Percentiles rank a stretch among this genome's conserved stretches.
Evolutionary conservation across 352 stramenopile genomes (phyloP).

Genomic region (Phytophthora megakarya): DNA sequence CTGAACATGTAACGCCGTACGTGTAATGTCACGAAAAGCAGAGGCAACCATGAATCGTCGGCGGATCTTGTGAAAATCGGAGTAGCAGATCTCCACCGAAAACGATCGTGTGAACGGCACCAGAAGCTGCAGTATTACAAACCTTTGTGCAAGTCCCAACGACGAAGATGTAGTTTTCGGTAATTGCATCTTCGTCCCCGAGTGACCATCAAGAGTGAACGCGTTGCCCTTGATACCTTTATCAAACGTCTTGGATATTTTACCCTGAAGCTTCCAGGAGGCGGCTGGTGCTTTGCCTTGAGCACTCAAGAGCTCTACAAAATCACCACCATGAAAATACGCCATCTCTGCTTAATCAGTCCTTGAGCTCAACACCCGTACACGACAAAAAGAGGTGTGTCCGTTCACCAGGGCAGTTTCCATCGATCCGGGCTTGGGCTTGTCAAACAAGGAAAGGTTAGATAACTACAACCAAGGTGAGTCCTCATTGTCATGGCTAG

Average conservation of each 20-base stretch:
- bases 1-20: slow-evolving; percentile 67
- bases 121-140: slow-evolving; percentile 70
- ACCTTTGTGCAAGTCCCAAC: slow-evolving; percentile 74
- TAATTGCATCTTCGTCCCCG: slow-evolving; percentile 84
- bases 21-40: slow-evolving; percentile 73
- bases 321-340: slow-evolving; percentile 85
- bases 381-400: slow-evolving; percentile 28
- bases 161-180: slow-evolving; percentile 52
- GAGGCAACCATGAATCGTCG: slow-evolving; percentile 79
- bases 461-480: slow-evolving; percentile 37
- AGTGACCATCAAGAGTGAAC: slow-evolving; percentile 74
- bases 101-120: slow-evolving; percentile 72
- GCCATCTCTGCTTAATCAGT: too few species aligned
- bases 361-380: slow-evolving; percentile 1
- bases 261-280: slow-evolving; percentile 75
- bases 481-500: slow-evolving; percentile 21
- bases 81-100: slow-evolving; percentile 79
- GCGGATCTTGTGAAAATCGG: slow-evolving; percentile 74
- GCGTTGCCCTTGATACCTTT: slow-evolving; percentile 80
- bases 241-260: slow-evolving; percentile 82
- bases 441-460: slow-evolving; percentile 6
- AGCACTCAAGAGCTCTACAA: slow-evolving; percentile 80
- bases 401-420: slow-evolving; percentile 28
- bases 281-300: slow-evolving; percentile 74
- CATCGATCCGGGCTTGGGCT: background rate